These are phyloP conservation scores for Trichaptum fuscoviolaceum DNA, from an alignment of 768 basidiomycete genomes.

Conservation along the genomic window DNA sequence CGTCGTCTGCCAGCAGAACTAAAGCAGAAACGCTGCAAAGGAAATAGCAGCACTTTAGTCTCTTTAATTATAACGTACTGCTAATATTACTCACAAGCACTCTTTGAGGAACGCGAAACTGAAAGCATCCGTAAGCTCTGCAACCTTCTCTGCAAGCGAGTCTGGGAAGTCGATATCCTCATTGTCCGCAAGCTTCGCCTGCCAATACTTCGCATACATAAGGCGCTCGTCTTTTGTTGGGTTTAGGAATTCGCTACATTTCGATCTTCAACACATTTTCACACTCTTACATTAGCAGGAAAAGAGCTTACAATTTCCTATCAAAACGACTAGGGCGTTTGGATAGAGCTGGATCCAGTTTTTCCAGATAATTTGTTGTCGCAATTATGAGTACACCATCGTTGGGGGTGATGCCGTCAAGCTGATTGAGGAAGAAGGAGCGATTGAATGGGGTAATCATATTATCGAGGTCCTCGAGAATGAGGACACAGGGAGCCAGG, in stretches of 20 bases:
- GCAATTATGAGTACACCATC: slow-evolving; percentile 36
- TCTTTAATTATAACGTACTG: neutral
- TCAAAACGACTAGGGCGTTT: slow-evolving; percentile 40
- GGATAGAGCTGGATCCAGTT: slow-evolving; percentile 36
- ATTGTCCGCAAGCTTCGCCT: slow-evolving; percentile 25
- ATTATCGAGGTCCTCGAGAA: slow-evolving; percentile 39
- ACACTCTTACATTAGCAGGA: slow-evolving; percentile 26
- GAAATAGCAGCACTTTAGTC: neutral
- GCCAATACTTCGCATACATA: slow-evolving; percentile 35
- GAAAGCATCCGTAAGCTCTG: slow-evolving; percentile 34
- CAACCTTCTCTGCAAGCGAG: slow-evolving; percentile 27
- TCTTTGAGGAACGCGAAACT: slow-evolving; percentile 43
- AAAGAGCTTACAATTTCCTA: slow-evolving; percentile 35
- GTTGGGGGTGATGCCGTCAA: slow-evolving; percentile 22
- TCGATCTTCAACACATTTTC: neutral
- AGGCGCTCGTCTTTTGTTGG: slow-evolving; percentile 15
- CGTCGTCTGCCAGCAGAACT: slow-evolving; percentile 44
- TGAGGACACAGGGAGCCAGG: slow-evolving; percentile 26
- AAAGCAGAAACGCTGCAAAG: slow-evolving; percentile 65
- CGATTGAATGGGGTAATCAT: slow-evolving; percentile 33
- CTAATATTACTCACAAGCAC: neutral
- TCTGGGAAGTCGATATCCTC: slow-evolving; percentile 26
- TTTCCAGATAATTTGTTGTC: slow-evolving; percentile 39
- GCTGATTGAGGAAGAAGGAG: slow-evolving; percentile 39
- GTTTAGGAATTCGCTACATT: neutral